A percentile compares a stretch with the other conserved stretches of the same genome.
Evolutionary conservation across 78 protist genomes (phyloP).

Genomic region (Dictyostelium purpureum): DNA sequence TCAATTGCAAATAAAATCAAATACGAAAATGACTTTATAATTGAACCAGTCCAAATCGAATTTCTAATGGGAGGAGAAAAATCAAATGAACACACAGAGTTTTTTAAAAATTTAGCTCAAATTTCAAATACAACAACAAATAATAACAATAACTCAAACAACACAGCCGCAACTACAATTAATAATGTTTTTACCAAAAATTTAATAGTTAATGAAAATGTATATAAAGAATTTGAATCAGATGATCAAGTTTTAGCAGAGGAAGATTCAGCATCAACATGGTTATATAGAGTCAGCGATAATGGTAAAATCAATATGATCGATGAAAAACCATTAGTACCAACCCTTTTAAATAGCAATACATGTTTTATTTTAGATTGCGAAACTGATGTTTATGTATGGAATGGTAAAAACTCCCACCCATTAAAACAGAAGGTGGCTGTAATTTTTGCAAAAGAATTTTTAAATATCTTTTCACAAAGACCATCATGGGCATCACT

Average conservation of each 20-base stretch:
- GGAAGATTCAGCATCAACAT: slow-evolving; percentile 16
- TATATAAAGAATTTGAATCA: neutral
- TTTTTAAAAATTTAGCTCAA: neutral
- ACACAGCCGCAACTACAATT: neutral
- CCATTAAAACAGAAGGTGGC: slow-evolving; percentile 57
- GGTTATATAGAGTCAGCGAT: slow-evolving; percentile 61
- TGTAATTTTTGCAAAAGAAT: slow-evolving; percentile 61
- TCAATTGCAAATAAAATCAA: slow-evolving; percentile 53
- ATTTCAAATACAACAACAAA: neutral
- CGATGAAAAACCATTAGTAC: slow-evolving; percentile 49
- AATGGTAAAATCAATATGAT: slow-evolving; percentile 53
- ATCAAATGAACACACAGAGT: neutral
- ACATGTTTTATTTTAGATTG: slow-evolving; percentile 71
- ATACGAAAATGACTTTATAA: slow-evolving; percentile 26
- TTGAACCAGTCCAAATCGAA: slow-evolving; percentile 55
- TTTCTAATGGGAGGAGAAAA: slow-evolving; percentile 20
- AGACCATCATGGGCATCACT: slow-evolving; percentile 67
- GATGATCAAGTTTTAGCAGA: neutral
- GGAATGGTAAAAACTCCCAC: slow-evolving; percentile 61
- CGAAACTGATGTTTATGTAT: slow-evolving; percentile 67
- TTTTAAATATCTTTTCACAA: slow-evolving; percentile 50
- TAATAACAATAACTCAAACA: neutral
- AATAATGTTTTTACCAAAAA: slow-evolving; percentile 10
- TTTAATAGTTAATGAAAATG: slow-evolving; percentile 8
- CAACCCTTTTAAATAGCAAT: slow-evolving; percentile 50